These are phyloP conservation scores for Plectosphaerella plurivora DNA, from an alignment of 2,329 filamentous ascomycete genomes.

Conservation along the genomic window DNA sequence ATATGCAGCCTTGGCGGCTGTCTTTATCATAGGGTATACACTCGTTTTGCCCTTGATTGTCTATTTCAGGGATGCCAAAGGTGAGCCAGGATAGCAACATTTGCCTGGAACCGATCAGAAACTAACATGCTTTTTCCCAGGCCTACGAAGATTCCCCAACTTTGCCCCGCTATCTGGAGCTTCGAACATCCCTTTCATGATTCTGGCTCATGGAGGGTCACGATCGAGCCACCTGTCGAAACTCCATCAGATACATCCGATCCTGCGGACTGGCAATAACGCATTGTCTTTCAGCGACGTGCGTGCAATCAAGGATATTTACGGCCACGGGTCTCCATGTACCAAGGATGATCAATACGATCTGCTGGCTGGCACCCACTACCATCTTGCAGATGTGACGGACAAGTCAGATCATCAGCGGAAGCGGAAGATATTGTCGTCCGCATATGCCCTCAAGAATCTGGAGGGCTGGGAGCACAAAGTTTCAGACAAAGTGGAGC, in stretches of 20 bases:
- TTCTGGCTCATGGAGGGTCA: constrained; percentile 35
- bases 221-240: constrained; percentile 36
- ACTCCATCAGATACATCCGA: constrained; percentile 38
- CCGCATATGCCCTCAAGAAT: constrained; percentile 48
- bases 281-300: constrained; percentile 33
- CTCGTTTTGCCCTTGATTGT: constrained; percentile 31
- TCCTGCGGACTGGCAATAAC: constrained; percentile 40
- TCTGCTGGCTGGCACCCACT: constrained; percentile 40
- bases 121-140: constrained; percentile 3
- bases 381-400: constrained; percentile 46
- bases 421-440: constrained; percentile 45
- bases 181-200: constrained; percentile 40
- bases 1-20: constrained; percentile 6
- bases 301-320: constrained; percentile 43
- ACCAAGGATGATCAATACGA: constrained; percentile 44
- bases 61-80: constrained; percentile 42
- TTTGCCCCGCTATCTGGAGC: constrained; percentile 37
- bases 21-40: constrained; percentile 21
- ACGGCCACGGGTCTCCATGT: constrained; percentile 45
- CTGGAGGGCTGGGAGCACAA: constrained; percentile 51
- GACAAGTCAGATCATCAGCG: constrained; percentile 46
- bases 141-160: constrained; percentile 41
- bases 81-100: constrained; percentile 2
- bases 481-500: constrained; percentile 44
- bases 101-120: neutral